A percentile compares a stretch with the other conserved stretches of the same genome.
Conservation (phyloP, 2,329 filamentous ascomycete genomes). For the Cephalotrichum gorgonifer region DNA sequence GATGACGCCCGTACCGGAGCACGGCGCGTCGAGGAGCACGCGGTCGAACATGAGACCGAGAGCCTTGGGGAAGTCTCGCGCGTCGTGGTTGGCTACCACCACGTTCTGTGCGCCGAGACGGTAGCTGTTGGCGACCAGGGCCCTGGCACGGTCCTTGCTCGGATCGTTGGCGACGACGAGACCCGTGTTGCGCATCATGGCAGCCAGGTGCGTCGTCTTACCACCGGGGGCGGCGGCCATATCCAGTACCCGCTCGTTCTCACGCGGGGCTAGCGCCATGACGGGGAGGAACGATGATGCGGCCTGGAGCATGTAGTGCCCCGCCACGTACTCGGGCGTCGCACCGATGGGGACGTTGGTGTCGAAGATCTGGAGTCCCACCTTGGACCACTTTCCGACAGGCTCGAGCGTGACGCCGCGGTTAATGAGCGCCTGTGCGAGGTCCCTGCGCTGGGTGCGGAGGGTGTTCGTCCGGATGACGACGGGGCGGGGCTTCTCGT, state of each 20-base stretch:
- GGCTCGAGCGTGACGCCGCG: conserved; percentile 93
- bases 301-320: conserved; percentile 95
- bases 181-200: conserved; percentile 92
- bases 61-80: conserved; percentile 83
- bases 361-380: conserved; percentile 94
- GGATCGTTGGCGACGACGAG: conserved; percentile 94
- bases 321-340: conserved; percentile 92
- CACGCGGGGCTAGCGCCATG: conserved; percentile 92
- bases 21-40: conserved; percentile 87
- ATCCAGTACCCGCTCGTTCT: conserved; percentile 84
- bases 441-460: conserved; percentile 62
- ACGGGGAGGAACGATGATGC: conserved; percentile 94
- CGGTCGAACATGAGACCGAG: conserved; percentile 86
- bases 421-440: conserved; percentile 90
- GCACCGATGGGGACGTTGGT: conserved; percentile 76
- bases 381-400: conserved; percentile 97
- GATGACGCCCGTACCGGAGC: conserved; percentile 94
- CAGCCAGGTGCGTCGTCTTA: conserved; percentile 94
- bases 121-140: conserved; percentile 96
- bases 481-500: conserved; percentile 86
- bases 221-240: conserved; percentile 93
- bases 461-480: conserved; percentile 97
- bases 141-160: conserved; percentile 86
- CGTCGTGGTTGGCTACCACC: conserved; percentile 92
- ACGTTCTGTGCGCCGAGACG: conserved; percentile 88